Evolutionary conservation across 2,329 filamentous ascomycete species (phyloP), one percentile per base, ranked within the genome.

Genomic region (Pyrenophora seminiperda): DNA sequence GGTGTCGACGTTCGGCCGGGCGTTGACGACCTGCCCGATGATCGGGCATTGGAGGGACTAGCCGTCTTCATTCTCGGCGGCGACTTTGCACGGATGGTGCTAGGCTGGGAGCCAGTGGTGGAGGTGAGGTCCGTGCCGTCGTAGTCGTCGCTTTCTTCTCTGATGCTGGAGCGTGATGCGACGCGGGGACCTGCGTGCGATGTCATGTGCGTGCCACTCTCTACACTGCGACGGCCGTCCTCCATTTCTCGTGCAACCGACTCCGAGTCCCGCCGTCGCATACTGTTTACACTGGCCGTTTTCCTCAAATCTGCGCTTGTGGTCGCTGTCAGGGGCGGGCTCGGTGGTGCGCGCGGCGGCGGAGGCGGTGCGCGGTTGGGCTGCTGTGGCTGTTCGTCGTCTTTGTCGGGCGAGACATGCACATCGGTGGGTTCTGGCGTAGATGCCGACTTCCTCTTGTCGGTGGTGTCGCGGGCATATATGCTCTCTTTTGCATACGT

Each of bases 401-500:
- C 57, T 46, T 59, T 71, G n/a, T 56, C 58, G 30, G 67, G 68
- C 41, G 65, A 50, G 18, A 68, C 65, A 30, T 71, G 71, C 27
- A 73, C 51, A 37, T 78, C 76, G 43, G 77, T 77, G 9, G 74
- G 61, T 32, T 77, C 75, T 10, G 77, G 75, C 62, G 63, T 73
- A 64, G 54, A 63, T 46, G 52, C 63, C 48, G 50, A 57, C 59
- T 64, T 70, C 18, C 66, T 56, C 42, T 67, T 71, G 19, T 62
- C 55, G 11, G 63, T 38, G 13, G 74, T 71, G 29, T 77, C 76
- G 42, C 71, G 78, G 67, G 84, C 86, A 58, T 84, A 81, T 45
- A 96, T 83, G 36, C 85, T 84, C 76, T 97, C 93, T 73, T 91
- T 94, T 79, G 91, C 95, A 73, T 96, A 90, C 10, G 89, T 89